Percentiles rank a stretch among this genome's conserved stretches.
phyloP scores from a whole-genome alignment of 2,329 filamentous ascomycete genomes.

The Bertia moriformis region DNA sequence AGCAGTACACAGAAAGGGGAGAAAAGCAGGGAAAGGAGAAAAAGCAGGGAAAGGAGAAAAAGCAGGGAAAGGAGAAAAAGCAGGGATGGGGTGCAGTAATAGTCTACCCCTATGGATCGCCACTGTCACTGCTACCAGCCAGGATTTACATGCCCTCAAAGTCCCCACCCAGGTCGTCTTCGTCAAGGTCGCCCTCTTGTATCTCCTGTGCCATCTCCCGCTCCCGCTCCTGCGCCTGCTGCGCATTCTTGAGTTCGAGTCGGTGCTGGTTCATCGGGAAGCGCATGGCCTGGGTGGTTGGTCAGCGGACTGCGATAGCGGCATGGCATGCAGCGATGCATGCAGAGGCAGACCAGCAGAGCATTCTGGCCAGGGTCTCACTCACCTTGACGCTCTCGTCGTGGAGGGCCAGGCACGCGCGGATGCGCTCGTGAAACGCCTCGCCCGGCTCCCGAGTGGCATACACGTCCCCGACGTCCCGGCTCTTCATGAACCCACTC shows the following conservation, averaged over 20 bases:
- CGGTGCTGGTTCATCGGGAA: constrained; percentile 99
- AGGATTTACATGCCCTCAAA: constrained; percentile 96
- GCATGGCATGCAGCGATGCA: constrained; percentile 14
- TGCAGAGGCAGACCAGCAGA: background rate
- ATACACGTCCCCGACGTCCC: constrained; percentile 90
- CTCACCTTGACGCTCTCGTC: constrained; percentile 95
- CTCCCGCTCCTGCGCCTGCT: constrained; percentile 93
- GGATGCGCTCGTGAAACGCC: constrained; percentile 93
- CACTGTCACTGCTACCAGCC: too few species aligned
- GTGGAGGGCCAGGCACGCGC: constrained; percentile 77
- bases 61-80: too few species aligned
- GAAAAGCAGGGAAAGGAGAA: too few species aligned
- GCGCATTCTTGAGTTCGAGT: constrained; percentile 90
- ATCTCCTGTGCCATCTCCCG: constrained; percentile 97
- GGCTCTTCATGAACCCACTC: constrained; percentile 95
- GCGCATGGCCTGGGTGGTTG: constrained; percentile 67
- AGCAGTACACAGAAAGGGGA: too few species aligned
- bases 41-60: too few species aligned
- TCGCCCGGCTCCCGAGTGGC: constrained; percentile 89
- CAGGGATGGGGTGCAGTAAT: too few species aligned
- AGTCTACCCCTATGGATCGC: too few species aligned
- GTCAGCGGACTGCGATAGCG: constrained; percentile 2
- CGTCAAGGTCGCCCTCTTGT: constrained; percentile 89
- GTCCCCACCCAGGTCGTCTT: constrained; percentile 87
- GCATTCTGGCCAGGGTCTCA: constrained; percentile 3